These are phyloP conservation scores for Cutaneotrichosporon cutaneum DNA, from an alignment of 1,284 basidiomycete genomes.

Conservation along the genomic window DNA sequence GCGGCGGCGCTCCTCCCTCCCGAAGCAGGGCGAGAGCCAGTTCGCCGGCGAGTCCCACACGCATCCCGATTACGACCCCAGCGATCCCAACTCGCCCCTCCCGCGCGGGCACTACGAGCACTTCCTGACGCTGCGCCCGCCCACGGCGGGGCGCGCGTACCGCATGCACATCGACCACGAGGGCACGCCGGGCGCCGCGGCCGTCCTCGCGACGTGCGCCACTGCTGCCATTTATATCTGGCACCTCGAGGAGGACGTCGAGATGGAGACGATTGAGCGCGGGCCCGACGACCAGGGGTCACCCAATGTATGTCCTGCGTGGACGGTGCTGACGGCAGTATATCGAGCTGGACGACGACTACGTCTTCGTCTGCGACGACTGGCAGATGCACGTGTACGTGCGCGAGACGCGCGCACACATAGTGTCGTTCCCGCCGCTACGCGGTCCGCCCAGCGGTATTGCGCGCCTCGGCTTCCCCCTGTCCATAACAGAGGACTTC, in stretches of 20 bases:
- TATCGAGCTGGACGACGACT: slow-evolving; percentile 50
- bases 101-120: slow-evolving; percentile 42
- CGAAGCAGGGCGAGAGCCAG: slow-evolving; percentile 10
- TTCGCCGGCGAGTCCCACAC: slow-evolving; percentile 25
- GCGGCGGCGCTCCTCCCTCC: slow-evolving; percentile 20
- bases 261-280: slow-evolving; percentile 29
- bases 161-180: slow-evolving; percentile 38
- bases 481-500: slow-evolving; percentile 21
- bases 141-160: slow-evolving; percentile 37
- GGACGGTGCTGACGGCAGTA: slow-evolving; percentile 34
- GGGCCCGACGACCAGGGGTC: slow-evolving; percentile 17
- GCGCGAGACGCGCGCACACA: slow-evolving; percentile 25
- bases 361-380: slow-evolving; percentile 40
- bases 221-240: slow-evolving; percentile 37
- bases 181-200: slow-evolving; percentile 25
- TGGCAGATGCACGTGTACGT: slow-evolving; percentile 36
- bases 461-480: slow-evolving; percentile 11
- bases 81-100: slow-evolving; percentile 16
- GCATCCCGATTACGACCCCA: slow-evolving; percentile 10
- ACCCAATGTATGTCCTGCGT: slow-evolving; percentile 26
- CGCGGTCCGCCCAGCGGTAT: background rate
- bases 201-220: slow-evolving; percentile 36
- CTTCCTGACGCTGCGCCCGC: slow-evolving; percentile 36
- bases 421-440: slow-evolving; percentile 30
- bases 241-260: slow-evolving; percentile 38